Evolutionary conservation across 2,329 filamentous ascomycete genomes (phyloP).

Genomic region (Pseudocercospora vitis): DNA sequence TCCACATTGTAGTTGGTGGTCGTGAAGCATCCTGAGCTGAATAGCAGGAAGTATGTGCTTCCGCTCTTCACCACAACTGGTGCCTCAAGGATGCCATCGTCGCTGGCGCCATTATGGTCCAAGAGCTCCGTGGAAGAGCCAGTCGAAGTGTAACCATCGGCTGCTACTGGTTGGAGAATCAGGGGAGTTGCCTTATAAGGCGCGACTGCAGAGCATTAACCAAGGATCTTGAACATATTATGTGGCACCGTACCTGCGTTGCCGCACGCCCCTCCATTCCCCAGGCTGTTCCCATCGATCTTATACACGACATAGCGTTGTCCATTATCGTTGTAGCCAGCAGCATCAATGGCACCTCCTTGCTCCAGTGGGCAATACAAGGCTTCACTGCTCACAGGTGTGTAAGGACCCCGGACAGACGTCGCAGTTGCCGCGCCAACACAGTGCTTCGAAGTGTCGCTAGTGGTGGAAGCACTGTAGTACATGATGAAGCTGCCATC

Average conservation of each 20-base stretch:
- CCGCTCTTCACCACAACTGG: constrained; percentile 33
- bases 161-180: constrained; percentile 34
- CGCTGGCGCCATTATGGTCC: constrained; percentile 33
- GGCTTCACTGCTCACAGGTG: constrained; percentile 28
- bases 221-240: neutral
- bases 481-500: constrained; percentile 39
- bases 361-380: constrained; percentile 33
- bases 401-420: constrained; percentile 33
- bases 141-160: constrained; percentile 35
- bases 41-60: constrained; percentile 40
- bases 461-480: constrained; percentile 35
- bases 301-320: constrained; percentile 39
- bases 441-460: constrained; percentile 35
- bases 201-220: constrained; percentile 22
- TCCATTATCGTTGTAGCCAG: constrained; percentile 36
- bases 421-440: constrained; percentile 37
- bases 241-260: constrained; percentile 31
- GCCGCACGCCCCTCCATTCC: constrained; percentile 33
- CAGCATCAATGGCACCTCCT: constrained; percentile 40
- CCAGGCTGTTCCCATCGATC: constrained; percentile 40
- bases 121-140: constrained; percentile 32
- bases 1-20: constrained; percentile 36
- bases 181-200: constrained; percentile 37
- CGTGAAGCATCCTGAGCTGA: constrained; percentile 39
- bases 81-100: constrained; percentile 38